Evolutionary conservation across 257 asterid species (phyloP), one percentile per base, ranked within the genome.

Genomic region (Solanum virginianum): DNA sequence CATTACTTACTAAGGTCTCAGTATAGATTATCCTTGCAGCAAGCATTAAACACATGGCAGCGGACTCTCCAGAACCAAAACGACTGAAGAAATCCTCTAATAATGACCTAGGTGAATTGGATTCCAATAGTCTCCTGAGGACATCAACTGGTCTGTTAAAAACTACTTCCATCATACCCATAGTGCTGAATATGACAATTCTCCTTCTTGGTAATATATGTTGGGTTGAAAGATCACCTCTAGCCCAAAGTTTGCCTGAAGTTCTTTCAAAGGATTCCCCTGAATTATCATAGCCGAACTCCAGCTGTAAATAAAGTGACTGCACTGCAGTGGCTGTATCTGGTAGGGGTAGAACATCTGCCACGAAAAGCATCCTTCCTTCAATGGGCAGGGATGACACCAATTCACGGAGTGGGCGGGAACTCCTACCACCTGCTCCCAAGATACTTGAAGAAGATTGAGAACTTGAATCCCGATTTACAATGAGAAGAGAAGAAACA

Each of bases 81-180:
- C 98, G 98, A 84, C 89, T 93, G 87, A 94, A 95, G 88, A 96
- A 96, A 88, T 96, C 98, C 91, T 95, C 98, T 24, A 95, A 89
- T 47, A 95, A 87, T 17, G 98, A 89, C 90, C 96, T 94, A 47
- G 98, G 97, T 41, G 97, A 92, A 86, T 89, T 96, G 82, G 97
- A 92, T 88, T 95, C 99, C 26, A 96, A 85, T 90, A 96, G 87
- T 89, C 92, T 89, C 90, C 94, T 92, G 82, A 96, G 91, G 85
- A 95, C 91, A 89, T 96, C 99, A 84, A 94, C 91, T 68, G 99
- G 98, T 87, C 98, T 88, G 89, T 96, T 96, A 75, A 96, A 94
- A 89, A 95, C 98, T 87, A 96, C 89, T 92, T 96, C 97, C 97
- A 94, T 94, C 98, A 96, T 93, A 80, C 99, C 99, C 98, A 96